Evolutionary conservation across 805 yeast genomes (phyloP).

Genomic region (Metschnikowia bowlesiae): DNA sequence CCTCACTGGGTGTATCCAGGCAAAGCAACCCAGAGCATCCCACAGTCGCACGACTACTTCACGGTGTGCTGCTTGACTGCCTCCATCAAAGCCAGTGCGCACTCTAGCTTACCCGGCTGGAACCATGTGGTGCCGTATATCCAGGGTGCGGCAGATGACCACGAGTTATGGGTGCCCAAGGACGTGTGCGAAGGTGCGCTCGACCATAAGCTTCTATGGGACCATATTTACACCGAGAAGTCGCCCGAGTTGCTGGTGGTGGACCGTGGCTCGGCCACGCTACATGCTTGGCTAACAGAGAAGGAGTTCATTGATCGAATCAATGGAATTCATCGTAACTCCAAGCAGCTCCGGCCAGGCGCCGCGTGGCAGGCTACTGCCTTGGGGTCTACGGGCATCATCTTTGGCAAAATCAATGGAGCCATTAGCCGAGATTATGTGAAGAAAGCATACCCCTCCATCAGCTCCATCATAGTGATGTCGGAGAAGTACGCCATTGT

Average conservation of each 20-base stretch:
- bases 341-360: not conserved
- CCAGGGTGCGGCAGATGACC: constrained; percentile 95
- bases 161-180: constrained; percentile 66
- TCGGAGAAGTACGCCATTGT: constrained; percentile 14
- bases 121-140: constrained; percentile 45
- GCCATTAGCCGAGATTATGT: constrained; percentile 13
- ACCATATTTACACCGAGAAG: constrained; percentile 14
- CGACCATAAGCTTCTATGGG: constrained; percentile 58
- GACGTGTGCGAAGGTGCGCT: constrained; percentile 43
- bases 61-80: constrained; percentile 16
- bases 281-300: constrained; percentile 22
- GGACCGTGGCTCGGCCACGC: constrained; percentile 20
- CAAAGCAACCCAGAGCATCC: constrained; percentile 3
- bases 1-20: constrained; percentile 73
- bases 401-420: constrained; percentile 22
- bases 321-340: constrained; percentile 10
- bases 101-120: constrained; percentile 10
- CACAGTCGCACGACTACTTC: not conserved
- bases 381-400: constrained; percentile 23
- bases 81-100: constrained; percentile 6
- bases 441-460: not conserved
- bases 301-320: constrained; percentile 19
- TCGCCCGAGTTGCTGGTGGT: constrained; percentile 14
- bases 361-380: constrained; percentile 10
- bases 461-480: constrained; percentile 21